These are phyloP conservation scores for Tephrocybe sp. DNA, from an alignment of 768 basidiomycete species.

Conservation along the genomic window DNA sequence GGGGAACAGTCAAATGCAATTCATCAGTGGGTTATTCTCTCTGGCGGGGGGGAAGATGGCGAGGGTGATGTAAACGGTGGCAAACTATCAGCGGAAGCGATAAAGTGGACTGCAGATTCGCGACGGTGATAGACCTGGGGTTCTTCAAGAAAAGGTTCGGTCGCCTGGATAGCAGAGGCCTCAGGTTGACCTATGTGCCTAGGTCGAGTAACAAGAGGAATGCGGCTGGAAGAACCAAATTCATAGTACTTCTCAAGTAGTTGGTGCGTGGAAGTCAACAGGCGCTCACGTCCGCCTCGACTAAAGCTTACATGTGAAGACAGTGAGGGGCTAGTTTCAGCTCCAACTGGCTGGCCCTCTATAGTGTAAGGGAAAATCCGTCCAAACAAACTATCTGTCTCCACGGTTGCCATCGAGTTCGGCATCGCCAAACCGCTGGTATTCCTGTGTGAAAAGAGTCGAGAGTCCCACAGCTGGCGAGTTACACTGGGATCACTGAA, in stretches of 20 bases:
- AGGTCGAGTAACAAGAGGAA: neutral
- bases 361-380: slow-evolving; percentile 23
- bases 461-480: neutral
- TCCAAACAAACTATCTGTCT: slow-evolving; percentile 25
- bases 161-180: neutral
- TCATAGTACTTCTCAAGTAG: slow-evolving; percentile 3
- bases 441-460: neutral
- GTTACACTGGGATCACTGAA: slow-evolving; percentile 14
- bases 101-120: slow-evolving; percentile 6
- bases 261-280: slow-evolving; percentile 1
- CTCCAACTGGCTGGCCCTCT: neutral
- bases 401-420: neutral
- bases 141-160: neutral
- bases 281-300: neutral
- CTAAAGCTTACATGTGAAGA: neutral
- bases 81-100: neutral
- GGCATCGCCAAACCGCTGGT: neutral
- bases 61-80: too few species aligned
- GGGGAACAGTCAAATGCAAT: neutral
- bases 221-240: neutral
- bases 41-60: neutral
- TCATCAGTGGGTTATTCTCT: neutral
- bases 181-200: neutral
- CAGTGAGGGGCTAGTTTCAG: neutral
- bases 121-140: slow-evolving; percentile 4